A percentile compares a stretch with the other conserved stretches of the same genome.
Conservation (phyloP, 768 basidiomycete species). For the Naematelia encephala region DNA sequence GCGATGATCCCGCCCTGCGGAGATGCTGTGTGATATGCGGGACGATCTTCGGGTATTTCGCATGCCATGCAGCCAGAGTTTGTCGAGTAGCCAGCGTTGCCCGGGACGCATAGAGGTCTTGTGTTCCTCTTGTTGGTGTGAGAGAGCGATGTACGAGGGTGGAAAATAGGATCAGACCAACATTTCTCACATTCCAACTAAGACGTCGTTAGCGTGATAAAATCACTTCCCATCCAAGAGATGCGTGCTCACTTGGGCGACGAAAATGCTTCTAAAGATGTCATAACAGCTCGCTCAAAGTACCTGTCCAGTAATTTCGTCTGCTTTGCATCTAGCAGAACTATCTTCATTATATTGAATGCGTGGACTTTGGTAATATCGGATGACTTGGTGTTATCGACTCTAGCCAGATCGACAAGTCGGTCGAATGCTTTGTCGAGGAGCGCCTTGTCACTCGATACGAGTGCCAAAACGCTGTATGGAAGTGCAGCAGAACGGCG, state of each 20-base stretch:
- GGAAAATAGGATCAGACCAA: slow-evolving; percentile 47
- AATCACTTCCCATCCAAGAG: not conserved
- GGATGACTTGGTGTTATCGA: slow-evolving; percentile 25
- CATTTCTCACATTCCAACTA: slow-evolving; percentile 51
- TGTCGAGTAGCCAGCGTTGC: slow-evolving; percentile 24
- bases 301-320: slow-evolving; percentile 31
- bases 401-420: slow-evolving; percentile 27
- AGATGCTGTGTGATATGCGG: slow-evolving; percentile 26
- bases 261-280: slow-evolving; percentile 40
- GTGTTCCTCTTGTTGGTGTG: slow-evolving; percentile 27
- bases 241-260: slow-evolving; percentile 37
- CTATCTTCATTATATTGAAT: slow-evolving; percentile 46
- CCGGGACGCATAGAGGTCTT: slow-evolving; percentile 31
- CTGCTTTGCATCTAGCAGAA: slow-evolving; percentile 45
- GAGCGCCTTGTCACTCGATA: slow-evolving; percentile 26
- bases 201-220: not conserved
- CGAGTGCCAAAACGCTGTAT: slow-evolving; percentile 42
- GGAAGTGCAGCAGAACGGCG: slow-evolving; percentile 48
- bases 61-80: slow-evolving; percentile 36
- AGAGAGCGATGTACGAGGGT: slow-evolving; percentile 41
- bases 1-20: not conserved
- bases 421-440: slow-evolving; percentile 29
- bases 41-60: slow-evolving; percentile 34
- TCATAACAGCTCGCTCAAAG: slow-evolving; percentile 40
- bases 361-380: slow-evolving; percentile 47